Base-by-base conservation (phyloP, 495 filamentous ascomycete genomes). In the Aspergillus sclerotiicarbonarius region DNA sequence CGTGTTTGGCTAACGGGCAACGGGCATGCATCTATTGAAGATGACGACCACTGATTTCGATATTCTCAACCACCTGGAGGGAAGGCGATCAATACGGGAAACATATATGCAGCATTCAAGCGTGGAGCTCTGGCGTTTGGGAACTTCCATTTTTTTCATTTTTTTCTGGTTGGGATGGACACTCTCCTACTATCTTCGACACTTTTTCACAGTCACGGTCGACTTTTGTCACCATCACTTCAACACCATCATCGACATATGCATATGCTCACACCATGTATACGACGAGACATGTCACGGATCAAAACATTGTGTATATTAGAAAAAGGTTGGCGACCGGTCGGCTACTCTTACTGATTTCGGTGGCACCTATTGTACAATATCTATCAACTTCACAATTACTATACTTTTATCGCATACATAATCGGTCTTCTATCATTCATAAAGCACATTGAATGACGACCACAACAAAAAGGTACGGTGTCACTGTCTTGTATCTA, bases 1-100 rank as follows among this genome's bases (percentile, higher is more conserved):
- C 74, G 75, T 37, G 70, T 75, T 13, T 82, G 76, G 78, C 51
- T 74, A 25, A 65, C 73, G 8, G 75, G 75, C 13, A 71, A 66
- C 48, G 68, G 61, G 4, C 62, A 62, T 21, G 57, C 53, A 18
- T 54, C 62, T 43, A 48, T 61, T 20, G 68, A 72, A 16, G 64
- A 75, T 43, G 71, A 77, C 35, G 67, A 67, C 53, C 62, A 70
- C 56, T 67, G 63, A 66, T 5, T 31, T 16, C 29, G 10, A 30
- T 18, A 25, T 39, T 43, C 21, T n/a, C n/a, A 10, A 10, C 13
- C 8, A 10, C 33, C 15, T 33, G 7, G 13, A 44, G 37, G 20
- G 0, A 32, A 19, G 31, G 47, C 31, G 20, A 31, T 25, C 8
- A 35, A 53, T 46, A 50, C 33, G 41, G 29, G 35, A 56, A 55